Evolutionary conservation across 2,329 filamentous ascomycete species (phyloP), one percentile per base, ranked within the genome.

Genomic region (Aspergillus alliaceus): DNA sequence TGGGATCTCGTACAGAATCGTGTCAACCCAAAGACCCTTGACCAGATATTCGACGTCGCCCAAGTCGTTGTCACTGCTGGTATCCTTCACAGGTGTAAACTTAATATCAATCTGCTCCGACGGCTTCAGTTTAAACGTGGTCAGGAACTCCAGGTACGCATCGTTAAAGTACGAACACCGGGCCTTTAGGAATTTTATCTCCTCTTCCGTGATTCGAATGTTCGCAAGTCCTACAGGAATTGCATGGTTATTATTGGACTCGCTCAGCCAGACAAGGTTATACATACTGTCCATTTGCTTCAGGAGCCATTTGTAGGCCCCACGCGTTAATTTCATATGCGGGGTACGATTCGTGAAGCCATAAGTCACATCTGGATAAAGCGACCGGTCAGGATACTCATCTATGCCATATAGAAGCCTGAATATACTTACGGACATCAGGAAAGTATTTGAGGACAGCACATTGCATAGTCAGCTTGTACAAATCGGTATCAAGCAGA

Each of bases 391-490:
- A 60, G 59, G 24, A 24, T 18, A 5, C 18, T 18, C n/a, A 48
- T 1, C 24, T n/a, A 25, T n/a, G 11, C 12, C 22, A 31, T 31
- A 2, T 24, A 9, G 24, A 22, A 22, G 2, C 20, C n/a, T 1
- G 14, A 0, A 15, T 24, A 15, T 40, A 71, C 77, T 70, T 64
- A 81, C 79, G 64, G 57, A 80, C 79, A 57, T 93, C 82, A 32
- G 89, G 89, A 75, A 96, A 98, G 79, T 93, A 96, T 76, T 96
- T 96, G 65, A 96, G 84, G 63, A 98, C 89, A 60, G 92, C 92
- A 72, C 90, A 96, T 88, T 99, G 95, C 95, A 99, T 99, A 20
- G 95, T 99, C 76, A 99, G 78, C 77, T 99, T 99, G 84, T 97
- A 99, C 59, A 99, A 76, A 73, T 89, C 86, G 15, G 90, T 93